Conservation (phyloP, 768 basidiomycete species). For the Trametes gibbosa region DNA sequence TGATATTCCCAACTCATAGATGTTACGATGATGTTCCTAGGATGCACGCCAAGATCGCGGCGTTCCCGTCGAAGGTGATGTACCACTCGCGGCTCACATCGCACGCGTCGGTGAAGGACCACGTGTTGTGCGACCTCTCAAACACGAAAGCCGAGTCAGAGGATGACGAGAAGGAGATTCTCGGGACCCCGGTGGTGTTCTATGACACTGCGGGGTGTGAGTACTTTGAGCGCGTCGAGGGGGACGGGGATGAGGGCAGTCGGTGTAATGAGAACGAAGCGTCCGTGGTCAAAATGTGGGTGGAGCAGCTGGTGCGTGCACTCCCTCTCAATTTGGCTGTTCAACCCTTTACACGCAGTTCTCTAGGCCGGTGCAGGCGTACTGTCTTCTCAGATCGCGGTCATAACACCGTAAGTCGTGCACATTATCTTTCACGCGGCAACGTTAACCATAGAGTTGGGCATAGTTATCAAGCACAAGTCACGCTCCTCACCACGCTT, state of each 20-base stretch:
- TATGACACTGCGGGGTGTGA: conserved; percentile 95
- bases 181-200: conserved; percentile 82
- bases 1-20: background rate
- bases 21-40: conserved; percentile 35
- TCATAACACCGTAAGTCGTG: conserved; percentile 77
- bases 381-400: conserved; percentile 69
- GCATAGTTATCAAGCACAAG: conserved; percentile 88
- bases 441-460: background rate
- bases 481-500: conserved; percentile 75
- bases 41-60: conserved; percentile 85
- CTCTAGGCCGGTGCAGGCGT: conserved; percentile 59
- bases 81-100: conserved; percentile 73
- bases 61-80: conserved; percentile 81
- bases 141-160: conserved; percentile 49
- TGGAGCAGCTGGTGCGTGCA: conserved; percentile 73
- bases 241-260: conserved; percentile 84
- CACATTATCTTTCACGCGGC: background rate
- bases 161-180: conserved; percentile 68
- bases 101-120: conserved; percentile 65
- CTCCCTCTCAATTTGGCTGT: background rate
- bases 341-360: background rate
- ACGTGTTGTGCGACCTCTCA: conserved; percentile 70
- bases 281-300: conserved; percentile 78
- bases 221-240: conserved; percentile 82
- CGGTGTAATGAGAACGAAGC: conserved; percentile 95